Evolutionary conservation across 495 filamentous ascomycete genomes (phyloP), one percentile per base, ranked within the genome.

Genomic region (Articulospora tetracladia): DNA sequence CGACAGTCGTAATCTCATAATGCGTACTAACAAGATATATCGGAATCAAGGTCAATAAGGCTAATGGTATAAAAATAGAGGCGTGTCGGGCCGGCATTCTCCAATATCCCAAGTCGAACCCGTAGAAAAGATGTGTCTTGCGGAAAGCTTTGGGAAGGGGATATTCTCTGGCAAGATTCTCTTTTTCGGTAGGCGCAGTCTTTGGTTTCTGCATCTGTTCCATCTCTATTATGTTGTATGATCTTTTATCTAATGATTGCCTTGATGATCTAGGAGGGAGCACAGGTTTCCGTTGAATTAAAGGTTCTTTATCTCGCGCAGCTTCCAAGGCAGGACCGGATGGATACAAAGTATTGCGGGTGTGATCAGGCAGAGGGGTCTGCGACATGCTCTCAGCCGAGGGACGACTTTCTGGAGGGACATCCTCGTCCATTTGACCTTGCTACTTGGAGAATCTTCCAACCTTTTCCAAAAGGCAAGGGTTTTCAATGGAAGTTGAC

Each of bases 61-160:
- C 23, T 2, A 58, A 27, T 19, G 50, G 27, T 17, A 4, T 7
- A 34, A 58, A 58, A 30, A 58, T 58, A 6, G 55, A 58, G 27
- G 32, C 28, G 15, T 58, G 55, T 19, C 55, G 26, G 27, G 25
- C 55, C n/a, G 36, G 41, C 41, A 48, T 47, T 34, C 55, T 26
- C 55, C 41, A 58, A 28, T 58, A 58, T 13, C 55, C 55, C 2
- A 58, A 11, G 46, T 58, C 23, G 23, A 26, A 22, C 15, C 55
- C 41, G 13, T 49, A 28, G 20, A 27, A 58, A n/a, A 26, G 17
- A 10, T 58, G 39, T 24, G 55, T 47, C 27, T 58, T 58, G 6
- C 23, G 23, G 25, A 58, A 58, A 32, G 55, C 20, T 50, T 58
- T 58, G 3, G 55, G 55, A 8, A 17, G 39, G n/a, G 39, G 39